phyloP scores from a whole-genome alignment of 2,329 filamentous ascomycete species.

The Talaromyces sp. region DNA sequence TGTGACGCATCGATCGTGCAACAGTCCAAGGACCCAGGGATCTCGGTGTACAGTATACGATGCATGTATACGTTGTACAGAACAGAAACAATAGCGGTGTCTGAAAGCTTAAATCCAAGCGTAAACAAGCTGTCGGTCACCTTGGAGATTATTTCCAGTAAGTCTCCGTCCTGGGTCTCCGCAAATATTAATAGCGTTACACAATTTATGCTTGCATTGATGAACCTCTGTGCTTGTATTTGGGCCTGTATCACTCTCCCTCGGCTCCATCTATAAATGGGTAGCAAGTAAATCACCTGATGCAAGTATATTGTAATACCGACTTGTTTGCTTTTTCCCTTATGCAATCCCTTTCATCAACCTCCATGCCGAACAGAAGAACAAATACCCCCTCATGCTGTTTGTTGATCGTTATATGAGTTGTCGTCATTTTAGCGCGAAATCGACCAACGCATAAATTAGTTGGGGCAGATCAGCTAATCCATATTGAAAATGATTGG shows the following conservation, averaged over 20 bases:
- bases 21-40: background rate
- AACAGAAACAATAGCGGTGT: background rate
- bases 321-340: background rate
- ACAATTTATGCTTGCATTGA: background rate
- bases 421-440: conserved; percentile 5
- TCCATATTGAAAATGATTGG: background rate
- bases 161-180: background rate
- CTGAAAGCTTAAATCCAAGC: background rate
- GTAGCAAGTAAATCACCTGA: background rate
- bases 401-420: conserved; percentile 3
- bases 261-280: no score
- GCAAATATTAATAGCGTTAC: background rate
- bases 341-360: background rate
- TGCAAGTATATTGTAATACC: background rate
- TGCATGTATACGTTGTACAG: background rate
- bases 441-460: background rate
- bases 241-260: background rate
- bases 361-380: background rate
- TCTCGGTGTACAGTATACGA: background rate
- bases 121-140: background rate
- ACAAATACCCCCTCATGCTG: background rate
- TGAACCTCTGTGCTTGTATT: background rate
- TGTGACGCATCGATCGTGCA: background rate
- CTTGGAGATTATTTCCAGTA: conserved; percentile 1
- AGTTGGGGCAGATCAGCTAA: background rate